Evolutionary conservation across 1,139 yeast genomes (phyloP), one percentile per base, ranked within the genome.

Genomic region (Geotrichum restrictum): DNA sequence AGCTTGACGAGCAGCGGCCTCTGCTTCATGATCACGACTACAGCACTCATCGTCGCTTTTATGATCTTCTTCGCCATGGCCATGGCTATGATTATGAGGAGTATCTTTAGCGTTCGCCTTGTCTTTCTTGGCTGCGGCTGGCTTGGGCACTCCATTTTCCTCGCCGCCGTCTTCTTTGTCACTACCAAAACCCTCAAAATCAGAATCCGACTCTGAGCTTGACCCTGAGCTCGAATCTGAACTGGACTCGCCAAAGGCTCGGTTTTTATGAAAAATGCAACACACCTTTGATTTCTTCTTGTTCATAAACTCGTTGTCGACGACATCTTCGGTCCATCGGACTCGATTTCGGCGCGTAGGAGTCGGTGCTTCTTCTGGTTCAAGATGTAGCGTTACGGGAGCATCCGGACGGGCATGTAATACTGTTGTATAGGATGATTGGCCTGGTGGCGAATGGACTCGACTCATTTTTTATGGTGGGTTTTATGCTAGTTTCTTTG

Each of bases 271-370:
- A 71, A 85, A 93, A 21, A 93, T 91, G 62, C 98, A 91, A 66
- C 98, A 93, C n/a, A 91, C 74, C 70, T 91, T 93, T 18, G 95
- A 80, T 67, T 88, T 89, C 72, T 91, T 91, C 72, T 80, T 86
- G 64, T 84, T 79, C 85, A 93, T 75, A 65, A 85, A 73, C 69
- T 91, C 98, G 65, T 91, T 91, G 69, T 91, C 98, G 4, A 91
- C 75, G 3, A 88, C 93, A 48, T 83, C 95, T 43, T 85, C 87
- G 3, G 82, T 76, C 96, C 97, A 91, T 54, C 83, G 74, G 0
- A 91, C 96, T 16, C 21, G 19, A n/a, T 49, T 49, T 10, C 53
- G 49, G 36, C 36, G 36, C 8, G 29, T 8, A 24, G 29, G 29
- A 5, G 29, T 8, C 16, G 36, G 36, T 11, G 40, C 50, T 11